Evolutionary conservation across 805 yeast species (phyloP).

Genomic region (Candida suzukii): DNA sequence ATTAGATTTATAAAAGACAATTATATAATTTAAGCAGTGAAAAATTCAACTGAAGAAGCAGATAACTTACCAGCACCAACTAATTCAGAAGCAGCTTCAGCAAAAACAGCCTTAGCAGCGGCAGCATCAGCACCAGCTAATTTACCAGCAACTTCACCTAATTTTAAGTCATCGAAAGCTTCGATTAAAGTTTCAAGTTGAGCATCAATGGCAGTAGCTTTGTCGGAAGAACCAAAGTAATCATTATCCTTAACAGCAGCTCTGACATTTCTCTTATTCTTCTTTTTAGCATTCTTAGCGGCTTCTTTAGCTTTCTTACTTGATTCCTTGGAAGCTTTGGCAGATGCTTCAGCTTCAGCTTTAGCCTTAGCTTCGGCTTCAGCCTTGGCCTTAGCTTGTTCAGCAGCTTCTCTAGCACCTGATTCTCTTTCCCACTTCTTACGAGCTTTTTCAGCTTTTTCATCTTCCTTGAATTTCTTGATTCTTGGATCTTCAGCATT

Average conservation of each 20-base stretch:
- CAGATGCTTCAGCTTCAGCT: slow-evolving; percentile 69
- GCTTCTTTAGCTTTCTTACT: slow-evolving; percentile 85
- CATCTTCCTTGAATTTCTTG: slow-evolving; percentile 85
- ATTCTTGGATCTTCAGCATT: slow-evolving; percentile 91
- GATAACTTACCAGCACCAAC: slow-evolving; percentile 48
- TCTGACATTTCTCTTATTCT: slow-evolving; percentile 57
- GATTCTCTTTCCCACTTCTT: slow-evolving; percentile 98
- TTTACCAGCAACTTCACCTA: slow-evolving; percentile 68
- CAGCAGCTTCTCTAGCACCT: slow-evolving; percentile 95
- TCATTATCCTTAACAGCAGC: slow-evolving; percentile 72
- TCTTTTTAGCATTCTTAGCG: slow-evolving; percentile 97
- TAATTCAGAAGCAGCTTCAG: slow-evolving; percentile 47
- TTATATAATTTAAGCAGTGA: slow-evolving; percentile 5
- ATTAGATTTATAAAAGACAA: no score
- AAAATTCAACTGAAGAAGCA: slow-evolving; percentile 24
- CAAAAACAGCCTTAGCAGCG: slow-evolving; percentile 52
- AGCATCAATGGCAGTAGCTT: slow-evolving; percentile 61
- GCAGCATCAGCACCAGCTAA: slow-evolving; percentile 50
- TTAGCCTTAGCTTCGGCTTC: slow-evolving; percentile 84
- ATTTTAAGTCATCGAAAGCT: slow-evolving; percentile 68
- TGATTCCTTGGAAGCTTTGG: slow-evolving; percentile 50
- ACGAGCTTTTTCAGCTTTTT: slow-evolving; percentile 89
- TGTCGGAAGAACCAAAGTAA: slow-evolving; percentile 75
- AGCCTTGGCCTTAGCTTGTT: slow-evolving; percentile 75
- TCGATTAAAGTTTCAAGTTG: slow-evolving; percentile 80